A percentile compares a stretch with the other conserved stretches of the same genome.
These are phyloP conservation scores for Biscogniauxia marginata DNA, from an alignment of 2,329 filamentous ascomycete genomes.

Conservation along the genomic window DNA sequence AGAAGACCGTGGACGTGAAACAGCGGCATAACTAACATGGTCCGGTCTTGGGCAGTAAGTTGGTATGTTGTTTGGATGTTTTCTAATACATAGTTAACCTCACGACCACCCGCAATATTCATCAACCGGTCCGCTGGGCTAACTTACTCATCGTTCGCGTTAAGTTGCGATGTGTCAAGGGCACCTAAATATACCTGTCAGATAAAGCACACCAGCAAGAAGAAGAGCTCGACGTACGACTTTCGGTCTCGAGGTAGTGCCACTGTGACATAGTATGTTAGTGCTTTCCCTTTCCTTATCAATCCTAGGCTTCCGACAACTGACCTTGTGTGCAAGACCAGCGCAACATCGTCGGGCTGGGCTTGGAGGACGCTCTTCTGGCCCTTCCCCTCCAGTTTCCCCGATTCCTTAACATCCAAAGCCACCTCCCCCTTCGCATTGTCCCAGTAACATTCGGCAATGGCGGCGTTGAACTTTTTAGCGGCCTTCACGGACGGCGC, in stretches of 20 bases:
- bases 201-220: constrained; percentile 3
- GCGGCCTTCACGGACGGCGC: constrained; percentile 75
- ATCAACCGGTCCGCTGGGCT: neutral
- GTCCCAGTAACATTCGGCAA: constrained; percentile 85
- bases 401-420: constrained; percentile 74
- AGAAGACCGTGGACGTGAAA: constrained; percentile 91
- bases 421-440: constrained; percentile 61
- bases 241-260: constrained; percentile 82
- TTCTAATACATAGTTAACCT: constrained; percentile 38
- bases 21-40: constrained; percentile 85
- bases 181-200: constrained; percentile 50
- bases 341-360: constrained; percentile 74
- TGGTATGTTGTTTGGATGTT: constrained; percentile 80
- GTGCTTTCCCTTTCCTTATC: constrained; percentile 7
- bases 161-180: constrained; percentile 77
- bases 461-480: constrained; percentile 75
- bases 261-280: constrained; percentile 42
- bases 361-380: constrained; percentile 45
- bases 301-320: neutral
- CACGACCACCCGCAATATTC: neutral
- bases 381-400: constrained; percentile 55
- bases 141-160: constrained; percentile 72
- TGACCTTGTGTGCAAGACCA: constrained; percentile 75
- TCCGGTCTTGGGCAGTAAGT: constrained; percentile 68
- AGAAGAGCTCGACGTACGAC: constrained; percentile 53